Evolutionary conservation across 2,329 filamentous ascomycete species (phyloP).

Genomic region (Celoporthe dispersa): DNA sequence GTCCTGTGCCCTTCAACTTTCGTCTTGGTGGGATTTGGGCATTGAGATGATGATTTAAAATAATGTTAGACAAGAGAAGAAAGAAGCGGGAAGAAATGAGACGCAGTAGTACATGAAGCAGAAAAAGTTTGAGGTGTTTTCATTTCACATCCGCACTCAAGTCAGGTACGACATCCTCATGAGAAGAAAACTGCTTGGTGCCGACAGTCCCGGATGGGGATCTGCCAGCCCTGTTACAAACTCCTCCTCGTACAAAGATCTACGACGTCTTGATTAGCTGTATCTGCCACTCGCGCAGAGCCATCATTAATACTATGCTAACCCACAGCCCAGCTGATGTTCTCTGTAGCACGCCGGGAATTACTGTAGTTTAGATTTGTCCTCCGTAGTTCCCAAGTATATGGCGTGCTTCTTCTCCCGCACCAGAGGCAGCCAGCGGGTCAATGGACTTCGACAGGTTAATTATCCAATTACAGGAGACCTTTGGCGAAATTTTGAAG

Average conservation of each 20-base stretch:
- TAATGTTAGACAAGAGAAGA: neutral
- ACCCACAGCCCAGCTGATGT: too few species aligned
- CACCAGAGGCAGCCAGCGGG: too few species aligned
- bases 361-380: too few species aligned
- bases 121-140: neutral
- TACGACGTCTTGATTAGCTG: neutral
- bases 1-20: neutral
- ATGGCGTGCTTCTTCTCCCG: too few species aligned
- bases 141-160: neutral
- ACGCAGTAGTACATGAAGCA: neutral
- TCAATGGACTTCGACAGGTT: too few species aligned
- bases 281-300: neutral
- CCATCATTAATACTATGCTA: neutral
- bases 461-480: too few species aligned
- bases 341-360: too few species aligned
- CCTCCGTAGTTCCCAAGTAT: too few species aligned
- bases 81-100: neutral
- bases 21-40: too few species aligned
- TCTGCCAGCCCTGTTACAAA: neutral
- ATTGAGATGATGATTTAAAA: neutral
- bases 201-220: neutral
- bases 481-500: too few species aligned
- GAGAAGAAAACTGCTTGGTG: neutral
- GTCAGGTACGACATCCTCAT: neutral
- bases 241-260: neutral